Evolutionary conservation across 352 stramenopile species (phyloP).

Genomic region (Pseudoperonospora humuli): DNA sequence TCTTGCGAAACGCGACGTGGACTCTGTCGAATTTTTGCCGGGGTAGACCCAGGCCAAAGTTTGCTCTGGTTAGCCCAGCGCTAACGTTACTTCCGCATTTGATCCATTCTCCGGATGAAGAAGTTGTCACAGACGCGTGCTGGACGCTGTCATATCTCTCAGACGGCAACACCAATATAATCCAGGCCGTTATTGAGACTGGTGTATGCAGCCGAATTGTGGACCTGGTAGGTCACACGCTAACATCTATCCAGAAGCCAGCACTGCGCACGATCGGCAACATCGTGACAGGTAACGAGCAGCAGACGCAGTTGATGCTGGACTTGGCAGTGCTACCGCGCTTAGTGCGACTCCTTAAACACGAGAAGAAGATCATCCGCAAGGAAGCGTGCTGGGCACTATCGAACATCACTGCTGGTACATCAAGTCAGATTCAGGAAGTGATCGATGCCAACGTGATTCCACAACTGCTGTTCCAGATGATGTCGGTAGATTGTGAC

Average conservation of each 20-base stretch:
- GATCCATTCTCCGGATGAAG: conserved; percentile 94
- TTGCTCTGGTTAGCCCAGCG: conserved; percentile 90
- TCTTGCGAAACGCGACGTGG: conserved; percentile 99
- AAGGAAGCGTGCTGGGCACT: conserved; percentile 83
- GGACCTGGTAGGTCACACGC: conserved; percentile 91
- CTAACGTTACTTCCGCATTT: conserved; percentile 93
- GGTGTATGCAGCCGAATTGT: conserved; percentile 92
- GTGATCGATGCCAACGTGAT: conserved; percentile 75
- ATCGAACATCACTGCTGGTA: conserved; percentile 77
- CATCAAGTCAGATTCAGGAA: conserved; percentile 61
- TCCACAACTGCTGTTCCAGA: conserved; percentile 49
- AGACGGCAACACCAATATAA: conserved; percentile 96
- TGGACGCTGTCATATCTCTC: conserved; percentile 98
- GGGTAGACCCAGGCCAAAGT: conserved; percentile 90
- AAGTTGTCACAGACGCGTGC: conserved; percentile 98
- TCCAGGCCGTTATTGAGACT: conserved; percentile 96
- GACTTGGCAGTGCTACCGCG: conserved; percentile 43
- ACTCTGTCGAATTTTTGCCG: conserved; percentile 99
- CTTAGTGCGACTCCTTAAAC: conserved; percentile 59
- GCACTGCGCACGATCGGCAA: conserved; percentile 95
- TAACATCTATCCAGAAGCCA: conserved; percentile 92
- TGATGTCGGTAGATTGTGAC: conserved; percentile 62
- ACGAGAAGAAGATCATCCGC: conserved; percentile 72
- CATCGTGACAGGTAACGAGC: conserved; percentile 95
- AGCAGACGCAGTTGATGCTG: conserved; percentile 66